Conservation (phyloP, 2,329 filamentous ascomycete species). For the Pseudocercospora eumusae region DNA sequence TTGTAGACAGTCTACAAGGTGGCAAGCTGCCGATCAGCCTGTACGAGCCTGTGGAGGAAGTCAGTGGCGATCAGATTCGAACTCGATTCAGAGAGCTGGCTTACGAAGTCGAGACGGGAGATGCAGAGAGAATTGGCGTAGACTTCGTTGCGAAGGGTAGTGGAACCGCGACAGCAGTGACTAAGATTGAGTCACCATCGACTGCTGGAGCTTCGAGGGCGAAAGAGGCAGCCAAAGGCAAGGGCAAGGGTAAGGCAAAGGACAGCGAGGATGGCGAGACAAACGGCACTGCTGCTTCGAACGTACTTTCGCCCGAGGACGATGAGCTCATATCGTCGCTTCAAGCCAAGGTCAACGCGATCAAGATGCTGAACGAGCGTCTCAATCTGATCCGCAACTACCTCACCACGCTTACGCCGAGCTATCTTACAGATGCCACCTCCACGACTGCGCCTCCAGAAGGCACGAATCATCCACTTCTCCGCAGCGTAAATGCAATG, state of each 20-base stretch:
- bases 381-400: slow-evolving; percentile 64
- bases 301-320: slow-evolving; percentile 59
- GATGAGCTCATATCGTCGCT: slow-evolving; percentile 68
- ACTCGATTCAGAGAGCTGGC: slow-evolving; percentile 80
- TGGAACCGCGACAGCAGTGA: slow-evolving; percentile 71
- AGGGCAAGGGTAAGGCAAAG: slow-evolving; percentile 45
- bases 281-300: slow-evolving; percentile 37
- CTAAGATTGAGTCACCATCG: slow-evolving; percentile 26
- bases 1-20: slow-evolving; percentile 58
- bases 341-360: slow-evolving; percentile 85
- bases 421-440: slow-evolving; percentile 57
- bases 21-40: slow-evolving; percentile 86
- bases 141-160: slow-evolving; percentile 87
- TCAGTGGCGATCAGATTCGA: slow-evolving; percentile 62
- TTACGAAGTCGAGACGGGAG: slow-evolving; percentile 88
- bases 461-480: slow-evolving; percentile 64
- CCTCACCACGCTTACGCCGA: slow-evolving; percentile 69
- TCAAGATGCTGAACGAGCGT: slow-evolving; percentile 80
- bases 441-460: slow-evolving; percentile 41
- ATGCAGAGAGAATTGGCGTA: slow-evolving; percentile 97
- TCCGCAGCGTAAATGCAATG: slow-evolving; percentile 85
- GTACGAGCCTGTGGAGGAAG: slow-evolving; percentile 78
- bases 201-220: slow-evolving; percentile 26
- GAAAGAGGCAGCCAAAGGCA: slow-evolving; percentile 42
- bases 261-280: slow-evolving; percentile 46